phyloP scores from a whole-genome alignment of 2,329 filamentous ascomycete species.

The Ampelomyces quisqualis region DNA sequence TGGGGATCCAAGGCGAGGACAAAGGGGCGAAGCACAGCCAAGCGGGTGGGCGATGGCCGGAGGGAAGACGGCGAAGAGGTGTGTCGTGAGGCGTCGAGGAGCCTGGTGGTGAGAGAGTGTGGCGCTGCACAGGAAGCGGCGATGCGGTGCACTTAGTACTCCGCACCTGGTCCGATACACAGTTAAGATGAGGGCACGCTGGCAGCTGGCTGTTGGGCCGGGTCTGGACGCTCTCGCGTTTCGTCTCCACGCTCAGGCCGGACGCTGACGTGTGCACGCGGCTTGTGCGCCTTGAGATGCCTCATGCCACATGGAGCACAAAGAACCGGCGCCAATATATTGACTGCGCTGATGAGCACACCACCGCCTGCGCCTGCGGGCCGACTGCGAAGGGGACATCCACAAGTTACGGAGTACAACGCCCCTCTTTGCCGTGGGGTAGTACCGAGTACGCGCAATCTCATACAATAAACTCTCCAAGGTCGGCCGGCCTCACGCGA shows the following conservation, averaged over 20 bases:
- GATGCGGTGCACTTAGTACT: too few relatives aligned
- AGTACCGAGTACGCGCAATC: too few relatives aligned
- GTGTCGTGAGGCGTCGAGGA: conserved; percentile 2
- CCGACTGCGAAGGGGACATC: too few relatives aligned
- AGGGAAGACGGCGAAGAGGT: conserved; percentile 3
- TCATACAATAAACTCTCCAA: too few relatives aligned
- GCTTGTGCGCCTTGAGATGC: conserved; percentile 6
- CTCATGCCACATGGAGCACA: conserved; percentile 4
- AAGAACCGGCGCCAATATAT: conserved; percentile 15
- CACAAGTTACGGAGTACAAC: too few relatives aligned
- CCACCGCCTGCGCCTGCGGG: not conserved
- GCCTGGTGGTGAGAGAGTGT: conserved; percentile 1
- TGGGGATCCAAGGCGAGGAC: conserved; percentile 13
- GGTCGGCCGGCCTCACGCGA: too few relatives aligned
- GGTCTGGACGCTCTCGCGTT: conserved; percentile 19
- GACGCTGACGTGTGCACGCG: conserved; percentile 16
- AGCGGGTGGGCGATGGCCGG: not conserved
- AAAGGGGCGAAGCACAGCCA: conserved; percentile 8
- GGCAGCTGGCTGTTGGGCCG: conserved; percentile 14
- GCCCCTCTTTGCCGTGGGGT: too few relatives aligned
- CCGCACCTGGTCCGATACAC: too few relatives aligned
- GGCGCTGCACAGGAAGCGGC: not conserved
- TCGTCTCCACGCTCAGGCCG: conserved; percentile 20
- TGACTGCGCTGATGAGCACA: conserved; percentile 4
- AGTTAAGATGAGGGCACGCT: conserved; percentile 8